A percentile compares a stretch with the other conserved stretches of the same genome.
Conservation (phyloP, 768 basidiomycete genomes). For the Boletus tylopilopsis region DNA sequence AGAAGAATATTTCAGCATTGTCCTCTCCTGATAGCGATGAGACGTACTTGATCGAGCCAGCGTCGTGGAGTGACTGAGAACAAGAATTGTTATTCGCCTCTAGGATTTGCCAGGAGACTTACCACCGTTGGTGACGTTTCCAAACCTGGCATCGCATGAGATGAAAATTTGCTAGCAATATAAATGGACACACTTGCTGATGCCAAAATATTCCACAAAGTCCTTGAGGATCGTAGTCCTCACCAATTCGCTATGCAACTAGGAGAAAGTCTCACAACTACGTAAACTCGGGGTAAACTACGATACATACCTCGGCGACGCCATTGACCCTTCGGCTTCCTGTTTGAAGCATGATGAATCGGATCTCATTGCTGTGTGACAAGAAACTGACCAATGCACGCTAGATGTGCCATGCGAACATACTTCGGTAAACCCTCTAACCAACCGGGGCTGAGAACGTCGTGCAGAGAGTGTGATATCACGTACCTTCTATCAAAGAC, state of each 20-base stretch:
- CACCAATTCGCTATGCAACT: slow-evolving; percentile 89
- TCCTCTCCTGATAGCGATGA: not conserved
- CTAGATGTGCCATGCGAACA: slow-evolving; percentile 88
- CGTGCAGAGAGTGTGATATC: not conserved
- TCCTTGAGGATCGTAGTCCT: slow-evolving; percentile 81
- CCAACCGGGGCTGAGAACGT: not conserved
- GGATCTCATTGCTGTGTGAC: not conserved
- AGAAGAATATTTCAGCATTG: not conserved
- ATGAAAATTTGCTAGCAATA: not conserved
- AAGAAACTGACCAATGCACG: slow-evolving; percentile 60
- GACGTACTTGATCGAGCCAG: slow-evolving; percentile 76
- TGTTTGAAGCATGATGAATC: slow-evolving; percentile 20
- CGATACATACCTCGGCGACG: slow-evolving; percentile 71
- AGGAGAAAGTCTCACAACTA: not conserved
- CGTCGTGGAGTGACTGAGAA: slow-evolving; percentile 80
- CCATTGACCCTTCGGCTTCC: slow-evolving; percentile 89
- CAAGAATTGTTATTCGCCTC: not conserved
- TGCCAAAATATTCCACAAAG: slow-evolving; percentile 89
- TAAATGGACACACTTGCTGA: slow-evolving; percentile 55
- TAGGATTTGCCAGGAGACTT: slow-evolving; percentile 26
- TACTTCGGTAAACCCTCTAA: slow-evolving; percentile 83
- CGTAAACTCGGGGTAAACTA: not conserved
- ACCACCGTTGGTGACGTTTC: slow-evolving; percentile 93
- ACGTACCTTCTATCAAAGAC: slow-evolving; percentile 85
- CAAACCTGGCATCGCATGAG: slow-evolving; percentile 47